phyloP scores from a whole-genome alignment of 73 alveolate genomes.

The Tetrahymena thermophila region DNA sequence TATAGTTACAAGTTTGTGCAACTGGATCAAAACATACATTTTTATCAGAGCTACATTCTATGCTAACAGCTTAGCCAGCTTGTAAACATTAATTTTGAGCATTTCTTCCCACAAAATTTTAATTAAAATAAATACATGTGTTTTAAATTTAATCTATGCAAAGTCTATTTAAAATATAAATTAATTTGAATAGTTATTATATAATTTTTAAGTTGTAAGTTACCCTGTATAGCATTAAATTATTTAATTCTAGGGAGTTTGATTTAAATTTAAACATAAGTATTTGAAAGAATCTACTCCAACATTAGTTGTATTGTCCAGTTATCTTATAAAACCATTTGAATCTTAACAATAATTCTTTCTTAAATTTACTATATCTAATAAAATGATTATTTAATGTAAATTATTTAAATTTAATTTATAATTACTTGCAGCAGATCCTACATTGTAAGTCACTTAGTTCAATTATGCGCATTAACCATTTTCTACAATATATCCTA shows the following conservation, averaged over 20 bases:
- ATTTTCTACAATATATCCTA: neutral
- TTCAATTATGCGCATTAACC: neutral
- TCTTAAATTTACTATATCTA: neutral
- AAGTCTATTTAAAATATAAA: neutral
- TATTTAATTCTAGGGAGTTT: neutral
- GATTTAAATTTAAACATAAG: neutral
- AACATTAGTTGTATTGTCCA: neutral
- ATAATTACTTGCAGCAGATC: neutral
- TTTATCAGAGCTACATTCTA: neutral
- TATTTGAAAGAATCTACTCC: neutral
- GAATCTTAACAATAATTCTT: neutral
- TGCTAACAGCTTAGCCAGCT: neutral
- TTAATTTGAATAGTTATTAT: neutral
- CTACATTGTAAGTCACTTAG: neutral
- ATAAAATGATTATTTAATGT: neutral
- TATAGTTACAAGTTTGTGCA: neutral
- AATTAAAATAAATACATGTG: neutral
- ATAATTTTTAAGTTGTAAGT: neutral
- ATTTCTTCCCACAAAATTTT: neutral
- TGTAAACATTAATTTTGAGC: neutral
- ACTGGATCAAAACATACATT: neutral
- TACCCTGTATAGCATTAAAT: neutral
- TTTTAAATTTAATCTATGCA: neutral
- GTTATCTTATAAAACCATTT: neutral
- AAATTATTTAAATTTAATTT: neutral